Evolutionary conservation across 2,329 filamentous ascomycete species (phyloP).

Genomic region (Trichothecium roseum): DNA sequence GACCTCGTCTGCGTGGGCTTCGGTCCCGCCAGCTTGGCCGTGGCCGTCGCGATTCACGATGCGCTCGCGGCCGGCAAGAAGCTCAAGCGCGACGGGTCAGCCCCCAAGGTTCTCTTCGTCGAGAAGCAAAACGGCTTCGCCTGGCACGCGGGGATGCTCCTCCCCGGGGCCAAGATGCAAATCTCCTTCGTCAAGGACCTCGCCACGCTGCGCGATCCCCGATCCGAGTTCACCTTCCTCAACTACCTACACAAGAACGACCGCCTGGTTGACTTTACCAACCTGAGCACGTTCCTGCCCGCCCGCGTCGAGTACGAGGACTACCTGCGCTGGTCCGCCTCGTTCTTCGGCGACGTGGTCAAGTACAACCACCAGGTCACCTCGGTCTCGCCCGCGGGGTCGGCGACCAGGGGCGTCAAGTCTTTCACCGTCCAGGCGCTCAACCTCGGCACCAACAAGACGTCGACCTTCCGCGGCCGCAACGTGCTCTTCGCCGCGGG

Average conservation of each 20-base stretch:
- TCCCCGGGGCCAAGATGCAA: conserved; percentile 91
- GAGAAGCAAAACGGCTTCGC: conserved; percentile 77
- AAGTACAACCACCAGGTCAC: conserved; percentile 71
- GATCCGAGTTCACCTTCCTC: conserved; percentile 87
- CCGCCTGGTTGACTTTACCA: conserved; percentile 83
- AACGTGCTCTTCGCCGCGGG: conserved; percentile 55
- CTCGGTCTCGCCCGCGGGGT: conserved; percentile 52
- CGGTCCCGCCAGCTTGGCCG: conserved; percentile 79
- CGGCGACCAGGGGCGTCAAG: conserved; percentile 35
- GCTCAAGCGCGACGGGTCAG: conserved; percentile 26
- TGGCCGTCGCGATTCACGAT: conserved; percentile 84
- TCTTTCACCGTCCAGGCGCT: conserved; percentile 59
- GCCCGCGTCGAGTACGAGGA: conserved; percentile 86
- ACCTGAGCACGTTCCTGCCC: conserved; percentile 80
- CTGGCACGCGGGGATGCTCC: conserved; percentile 93
- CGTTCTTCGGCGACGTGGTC: conserved; percentile 63
- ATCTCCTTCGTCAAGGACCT: conserved; percentile 97
- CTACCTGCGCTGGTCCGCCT: conserved; percentile 87
- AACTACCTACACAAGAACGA: conserved; percentile 81
- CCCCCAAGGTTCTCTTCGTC: conserved; percentile 72
- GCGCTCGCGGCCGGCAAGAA: conserved; percentile 43
- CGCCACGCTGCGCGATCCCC: conserved; percentile 77
- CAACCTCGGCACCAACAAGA: conserved; percentile 45
- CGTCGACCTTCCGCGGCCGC: conserved; percentile 43
- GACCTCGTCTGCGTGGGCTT: conserved; percentile 90